Base-by-base conservation (phyloP, 2,329 filamentous ascomycete genomes). In the Alternaria sp. region DNA sequence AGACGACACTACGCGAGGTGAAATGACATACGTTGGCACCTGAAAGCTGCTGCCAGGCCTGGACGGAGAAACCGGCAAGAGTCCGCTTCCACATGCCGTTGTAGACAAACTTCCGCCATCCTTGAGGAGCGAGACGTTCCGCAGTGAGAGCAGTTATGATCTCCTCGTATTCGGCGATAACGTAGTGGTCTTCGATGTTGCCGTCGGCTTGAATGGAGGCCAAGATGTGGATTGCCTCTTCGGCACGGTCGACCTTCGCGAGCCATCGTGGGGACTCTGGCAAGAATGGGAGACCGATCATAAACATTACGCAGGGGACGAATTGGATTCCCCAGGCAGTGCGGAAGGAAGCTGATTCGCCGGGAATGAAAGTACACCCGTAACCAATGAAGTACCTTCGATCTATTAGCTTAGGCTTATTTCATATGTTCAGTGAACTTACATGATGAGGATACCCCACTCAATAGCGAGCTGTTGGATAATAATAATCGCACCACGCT, bases 1-100 rank as follows among this genome's bases (percentile, higher is more conserved):
- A 10, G 17, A 43, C 32, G 15, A 19, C 40, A 3, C 21, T 19
- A 61, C 19, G 61, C 58, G 57, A 54, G 70, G 74, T 66, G n/a
- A n/a, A n/a, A n/a, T n/a, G n/a, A 89, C 90, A 88, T 90, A 49
- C 88, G 89, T 92, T 93, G 89, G 91, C 92, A 26, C 91, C 91
- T 1, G 90, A 92, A 51, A 93, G 80, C 75, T 93, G 91, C 13
- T 86, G 89, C 91, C 91, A 92, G 70, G 93, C 90, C 79, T 93
- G 91, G 1, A 85, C 90, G 75, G 91, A 92, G 46, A 93, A 74
- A 63, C 90, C 91, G 63, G 92, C 89, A 67, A 89, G 83, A 11
- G 90, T 91, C 25, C 91, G 86, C 80, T 92, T 91, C 77, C 93
- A 84, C 88, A 92, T 92, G 19, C 83, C 82, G 2, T 91, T 91